Evolutionary conservation across 148 eudicot genomes (phyloP), one percentile per base, ranked within the genome.

Genomic region (Rhododendron molle): DNA sequence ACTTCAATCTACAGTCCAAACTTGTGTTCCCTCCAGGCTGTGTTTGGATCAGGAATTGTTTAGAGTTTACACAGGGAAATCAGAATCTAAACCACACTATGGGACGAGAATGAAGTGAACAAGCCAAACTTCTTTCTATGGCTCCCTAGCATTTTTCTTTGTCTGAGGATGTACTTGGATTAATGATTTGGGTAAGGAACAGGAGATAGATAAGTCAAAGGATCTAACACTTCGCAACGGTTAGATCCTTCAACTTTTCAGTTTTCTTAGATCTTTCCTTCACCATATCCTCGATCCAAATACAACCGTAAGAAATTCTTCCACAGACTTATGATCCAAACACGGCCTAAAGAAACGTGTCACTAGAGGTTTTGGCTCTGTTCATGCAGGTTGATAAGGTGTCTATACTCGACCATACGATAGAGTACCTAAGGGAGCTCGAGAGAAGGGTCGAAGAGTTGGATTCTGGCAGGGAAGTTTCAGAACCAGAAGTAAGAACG

Each of bases 371-470:
- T 65, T 65, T 77, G 20, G 50, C 49, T 82, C 54, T 81, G 23
- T 84, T 76, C 26, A 40, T 90, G 88, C 88, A 95, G 98, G 94
- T 87, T 76, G 97, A 94, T 87, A 92, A 94, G 81, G 89, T 93
- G 76, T 93, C 97, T 34, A 82, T 95, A 76, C 95, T 95, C 0
- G 97, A 95, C 85, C 90, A 90, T 26, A 94, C 98, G 32, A 94
- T 95, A 32, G 72, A 90, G 26, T 91, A 94, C 88, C 83, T 95
- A 8, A 89, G 85, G 73, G 89, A 91, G 84, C 94, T 95, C n/a
- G 90, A 94, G 90, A 90, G 85, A 77, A 92, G 90, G 82, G 90
- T 94, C 5, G 89, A 88, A 56, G 92, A 90, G 84, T 86, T 92
- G 20, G 90, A 91, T 77, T 89, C 93, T 74, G 38, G 88, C 88